Evolutionary conservation across 2,329 filamentous ascomycete species (phyloP), one percentile per base, ranked within the genome.

Genomic region (Penicillium sp.): DNA sequence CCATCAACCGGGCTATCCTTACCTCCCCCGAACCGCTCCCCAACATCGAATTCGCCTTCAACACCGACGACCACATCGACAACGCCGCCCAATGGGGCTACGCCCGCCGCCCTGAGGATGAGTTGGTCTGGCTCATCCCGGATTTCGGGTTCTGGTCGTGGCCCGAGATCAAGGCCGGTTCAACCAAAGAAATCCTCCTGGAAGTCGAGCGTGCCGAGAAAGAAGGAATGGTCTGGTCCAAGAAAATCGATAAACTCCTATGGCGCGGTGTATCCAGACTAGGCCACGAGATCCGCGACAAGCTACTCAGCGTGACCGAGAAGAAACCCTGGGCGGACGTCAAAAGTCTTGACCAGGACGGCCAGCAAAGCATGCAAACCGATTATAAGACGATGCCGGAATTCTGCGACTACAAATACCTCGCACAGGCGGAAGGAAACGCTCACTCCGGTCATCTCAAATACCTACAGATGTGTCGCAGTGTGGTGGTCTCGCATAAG

Each of bases 111-210:
- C 51, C 63, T 1, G 65, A 68, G 10, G 70, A 75, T 40, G 63
- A 68, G 12, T 58, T 71, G 15, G 64, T 69, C 37, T 79, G 76
- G 76, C 63, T 79, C 12, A 77, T 79, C 45, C 76, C 77, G 0
- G 77, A 79, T 57, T 79, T 79, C 59, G 76, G 75, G 37, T 78
- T 73, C 58, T 80, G 75, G 73, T 67, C 70, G 7, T 78, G 74
- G 75, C 46, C 52, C 7, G 49, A 58, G 70, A 72, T 10, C 55
- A 66, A 52, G 33, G 54, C 40, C 21, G 55, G 46, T 40, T 57
- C 29, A 23, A 55, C 15, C 3, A 61, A 55, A 32, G 44, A 49
- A 15, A 62, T 69, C n/a, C 61, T 62, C 2, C 51, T 65, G 9
- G 65, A 61, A 6, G 63, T 64, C 10, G 53, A 63, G 20, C 48